These are phyloP conservation scores for Aureobasidium leucospermi DNA, from an alignment of 2,329 filamentous ascomycete species.

Conservation along the genomic window DNA sequence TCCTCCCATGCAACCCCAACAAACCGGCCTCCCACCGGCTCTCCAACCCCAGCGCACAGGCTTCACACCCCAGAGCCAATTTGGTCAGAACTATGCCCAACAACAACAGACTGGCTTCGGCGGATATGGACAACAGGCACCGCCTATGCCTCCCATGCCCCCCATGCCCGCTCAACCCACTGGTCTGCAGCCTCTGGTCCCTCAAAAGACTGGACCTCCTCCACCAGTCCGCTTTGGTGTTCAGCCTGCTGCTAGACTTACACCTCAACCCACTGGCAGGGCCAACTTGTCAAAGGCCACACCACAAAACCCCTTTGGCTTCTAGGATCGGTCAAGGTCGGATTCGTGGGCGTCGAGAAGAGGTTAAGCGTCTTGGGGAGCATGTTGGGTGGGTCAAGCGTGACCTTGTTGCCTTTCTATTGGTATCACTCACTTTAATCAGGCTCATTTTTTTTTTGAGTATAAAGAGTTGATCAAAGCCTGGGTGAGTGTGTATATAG, in stretches of 20 bases:
- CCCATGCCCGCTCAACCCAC: conserved; percentile 48
- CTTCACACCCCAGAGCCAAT: conserved; percentile 26
- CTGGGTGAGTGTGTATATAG: not conserved
- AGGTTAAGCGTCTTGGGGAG: not conserved
- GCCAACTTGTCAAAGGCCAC: conserved; percentile 90
- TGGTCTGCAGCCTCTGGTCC: conserved; percentile 51
- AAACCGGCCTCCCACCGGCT: conserved; percentile 33
- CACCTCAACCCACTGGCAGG: conserved; percentile 80
- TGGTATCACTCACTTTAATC: not conserved
- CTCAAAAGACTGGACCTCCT: conserved; percentile 78
- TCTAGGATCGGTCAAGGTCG: conserved; percentile 34
- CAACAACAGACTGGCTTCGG: conserved; percentile 27
- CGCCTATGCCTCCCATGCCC: conserved; percentile 50
- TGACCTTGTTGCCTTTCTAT: not conserved
- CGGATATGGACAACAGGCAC: conserved; percentile 26
- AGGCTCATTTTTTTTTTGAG: not conserved
- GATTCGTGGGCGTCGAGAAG: not conserved
- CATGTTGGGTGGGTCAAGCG: not conserved
- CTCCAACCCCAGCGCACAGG: conserved; percentile 45
- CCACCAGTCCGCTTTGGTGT: conserved; percentile 88
- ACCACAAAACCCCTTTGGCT: conserved; percentile 64
- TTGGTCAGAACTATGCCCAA: conserved; percentile 20
- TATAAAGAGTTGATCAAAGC: not conserved
- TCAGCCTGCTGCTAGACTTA: conserved; percentile 63
- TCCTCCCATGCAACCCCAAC: conserved; percentile 43